Evolutionary conservation across 495 filamentous ascomycete species (phyloP).

Genomic region (Penicillium egyptiacum): DNA sequence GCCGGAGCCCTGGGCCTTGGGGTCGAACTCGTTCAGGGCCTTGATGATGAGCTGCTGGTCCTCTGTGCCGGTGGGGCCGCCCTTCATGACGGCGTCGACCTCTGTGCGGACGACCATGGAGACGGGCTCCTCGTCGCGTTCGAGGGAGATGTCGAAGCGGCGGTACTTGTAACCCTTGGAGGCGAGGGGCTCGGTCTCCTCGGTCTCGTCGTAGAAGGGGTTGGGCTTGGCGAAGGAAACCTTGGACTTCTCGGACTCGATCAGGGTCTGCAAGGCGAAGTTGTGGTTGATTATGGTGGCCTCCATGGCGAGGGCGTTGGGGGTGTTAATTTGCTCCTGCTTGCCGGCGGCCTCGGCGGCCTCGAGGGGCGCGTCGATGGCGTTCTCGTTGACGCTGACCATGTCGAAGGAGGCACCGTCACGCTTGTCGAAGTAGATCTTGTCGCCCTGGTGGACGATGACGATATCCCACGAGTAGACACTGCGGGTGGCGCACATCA

Average conservation of each 20-base stretch:
- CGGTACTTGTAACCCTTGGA: conserved; percentile 98
- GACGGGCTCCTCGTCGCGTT: conserved; percentile 85
- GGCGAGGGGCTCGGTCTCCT: conserved; percentile 89
- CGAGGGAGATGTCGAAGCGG: conserved; percentile 89
- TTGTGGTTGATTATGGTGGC: conserved; percentile 99
- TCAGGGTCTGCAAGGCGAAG: conserved; percentile 90
- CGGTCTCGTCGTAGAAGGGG: conserved; percentile 93
- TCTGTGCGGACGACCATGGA: conserved; percentile 94
- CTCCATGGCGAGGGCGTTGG: conserved; percentile 85
- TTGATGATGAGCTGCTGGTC: conserved; percentile 90
- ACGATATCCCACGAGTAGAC: conserved; percentile 98
- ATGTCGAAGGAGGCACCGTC: conserved; percentile 91
- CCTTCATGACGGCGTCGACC: conserved; percentile 93
- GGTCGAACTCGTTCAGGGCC: conserved; percentile 98
- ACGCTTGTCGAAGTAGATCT: conserved; percentile 98
- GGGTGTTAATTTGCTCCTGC: conserved; percentile 92
- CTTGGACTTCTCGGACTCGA: conserved; percentile 74
- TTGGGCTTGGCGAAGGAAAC: conserved; percentile 83
- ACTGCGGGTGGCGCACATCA: conserved; percentile 95
- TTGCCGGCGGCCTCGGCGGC: conserved; percentile 73
- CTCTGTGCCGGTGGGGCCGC: conserved; percentile 74
- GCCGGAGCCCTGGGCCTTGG: conserved; percentile 91
- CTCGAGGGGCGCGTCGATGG: conserved; percentile 92
- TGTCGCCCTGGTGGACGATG: conserved; percentile 84
- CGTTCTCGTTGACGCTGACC: conserved; percentile 98